A percentile compares a stretch with the other conserved stretches of the same genome.
phyloP scores from a whole-genome alignment of 2,329 filamentous ascomycete species.

The Ophiosphaerella korrae region DNA sequence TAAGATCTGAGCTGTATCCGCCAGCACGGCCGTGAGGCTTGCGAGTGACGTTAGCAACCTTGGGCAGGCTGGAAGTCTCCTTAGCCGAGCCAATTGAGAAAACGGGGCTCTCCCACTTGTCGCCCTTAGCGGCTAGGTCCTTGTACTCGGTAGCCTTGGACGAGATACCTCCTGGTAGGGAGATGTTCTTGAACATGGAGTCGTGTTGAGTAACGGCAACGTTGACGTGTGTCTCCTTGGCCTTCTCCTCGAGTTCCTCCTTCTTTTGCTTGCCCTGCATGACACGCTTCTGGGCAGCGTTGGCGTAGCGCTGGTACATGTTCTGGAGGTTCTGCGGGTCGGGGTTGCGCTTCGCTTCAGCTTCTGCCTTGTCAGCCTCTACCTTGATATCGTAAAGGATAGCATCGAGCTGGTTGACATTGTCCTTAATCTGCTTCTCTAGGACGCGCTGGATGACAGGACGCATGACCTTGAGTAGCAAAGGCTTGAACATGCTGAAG shows the following conservation, averaged over 20 bases:
- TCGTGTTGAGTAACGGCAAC: slow-evolving; percentile 85
- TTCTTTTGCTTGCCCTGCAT: slow-evolving; percentile 80
- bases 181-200: slow-evolving; percentile 88
- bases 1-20: slow-evolving; percentile 32
- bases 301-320: slow-evolving; percentile 84
- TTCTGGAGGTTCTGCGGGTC: slow-evolving; percentile 77
- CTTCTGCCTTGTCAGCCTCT: slow-evolving; percentile 76
- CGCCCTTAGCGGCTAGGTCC: slow-evolving; percentile 83
- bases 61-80: slow-evolving; percentile 73
- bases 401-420: slow-evolving; percentile 75
- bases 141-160: slow-evolving; percentile 94
- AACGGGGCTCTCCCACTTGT: slow-evolving; percentile 92
- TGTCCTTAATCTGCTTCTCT: slow-evolving; percentile 86
- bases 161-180: slow-evolving; percentile 85
- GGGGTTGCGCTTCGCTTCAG: slow-evolving; percentile 65
- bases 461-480: slow-evolving; percentile 82
- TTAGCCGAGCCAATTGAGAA: slow-evolving; percentile 83
- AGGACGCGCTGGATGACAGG: slow-evolving; percentile 85
- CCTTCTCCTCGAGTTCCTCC: slow-evolving; percentile 54
- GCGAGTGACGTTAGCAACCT: slow-evolving; percentile 58
- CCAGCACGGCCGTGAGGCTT: slow-evolving; percentile 60
- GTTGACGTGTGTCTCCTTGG: slow-evolving; percentile 75
- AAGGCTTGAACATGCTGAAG: slow-evolving; percentile 83
- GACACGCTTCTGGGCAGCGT: slow-evolving; percentile 74
- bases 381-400: slow-evolving; percentile 77